Base-by-base conservation (phyloP, 192 early-diverging fungal species). In the Coemansia umbellata region DNA sequence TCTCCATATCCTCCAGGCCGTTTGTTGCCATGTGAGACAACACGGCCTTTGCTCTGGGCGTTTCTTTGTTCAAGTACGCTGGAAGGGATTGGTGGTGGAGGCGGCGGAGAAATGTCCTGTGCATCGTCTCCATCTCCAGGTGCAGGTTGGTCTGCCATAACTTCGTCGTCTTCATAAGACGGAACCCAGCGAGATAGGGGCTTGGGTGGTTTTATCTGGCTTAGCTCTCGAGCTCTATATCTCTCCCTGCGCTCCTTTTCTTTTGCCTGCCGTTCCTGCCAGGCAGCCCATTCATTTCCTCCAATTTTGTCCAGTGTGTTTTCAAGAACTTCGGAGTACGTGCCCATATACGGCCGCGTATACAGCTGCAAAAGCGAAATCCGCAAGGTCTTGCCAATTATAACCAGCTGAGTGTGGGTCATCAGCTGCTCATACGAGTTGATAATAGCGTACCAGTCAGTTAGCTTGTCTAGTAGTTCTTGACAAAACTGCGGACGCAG, bases 401-500 rank as follows among this genome's bases (percentile, higher is more conserved):
- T 65, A 5, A 49, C 40, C 36, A 63, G 33, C 53, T 76, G 73
- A 30, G 63, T 31, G 23, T 63, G 54, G 10, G 66, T 61, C 66
- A 76, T 50, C 7, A 35, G 50, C 28, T 67, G 72, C 27, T 64
- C 65, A 11, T 64, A 75, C 37, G 66, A 65, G 54, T 76, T 69
- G 32, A 58, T 58, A 21, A 58, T 28, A 3, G 47, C 73, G 37
- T 65, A 69, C 73, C 73, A 76, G 21, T 69, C 61, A 3, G 56
- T 64, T 5, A 76, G 58, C 30, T 39, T 50, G 0, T 51, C 66
- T 10, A 68, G 42, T 2, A 65, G 33, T 30, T 60, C 45, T 31
- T 28, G 26, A 47, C 65, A 67, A 17, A 76, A 64, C 66, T 76
- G 73, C 15, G 73, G 58, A 18, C 73, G 56, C 57, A 76, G 49